Base-by-base conservation (phyloP, 495 filamentous ascomycete species). In the Aspergillus homomorphus region DNA sequence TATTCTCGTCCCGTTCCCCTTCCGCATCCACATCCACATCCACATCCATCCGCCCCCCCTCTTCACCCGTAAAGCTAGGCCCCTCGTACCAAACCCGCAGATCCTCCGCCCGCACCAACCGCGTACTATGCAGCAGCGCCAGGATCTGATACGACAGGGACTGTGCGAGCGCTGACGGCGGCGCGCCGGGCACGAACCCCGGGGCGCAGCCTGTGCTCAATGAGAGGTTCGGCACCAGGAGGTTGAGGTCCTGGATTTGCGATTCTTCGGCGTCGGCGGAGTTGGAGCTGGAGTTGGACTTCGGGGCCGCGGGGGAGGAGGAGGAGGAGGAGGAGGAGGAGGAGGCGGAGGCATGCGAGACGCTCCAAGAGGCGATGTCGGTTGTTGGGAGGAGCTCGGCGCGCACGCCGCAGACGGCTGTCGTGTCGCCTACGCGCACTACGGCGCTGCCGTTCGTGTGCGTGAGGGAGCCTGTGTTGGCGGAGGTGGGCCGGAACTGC, bases 141-240 rank as follows among this genome's bases (percentile, higher is more conserved):
- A 89, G 84, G 2, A 97, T 73, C 49, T 92, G 81, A 33, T 91
- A 88, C 20, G 88, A 86, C 8, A 96, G 75, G 7, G 88, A 86
- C 78, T 98, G 94, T 21, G 92, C 92, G 9, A 92, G 77, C 1
- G 85, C 78, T 0, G 84, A 85, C 0, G 94, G 94, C 21, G 92
- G 86, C 16, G 86, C 84, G 52, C 92, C 90, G 0, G 94, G 92
- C 22, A 96, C 80, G 67, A 91, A 89, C 26, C 87, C 83, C 0
- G 92, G 90, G 8, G 90, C 87, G 69, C 90, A 96, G 10, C 94
- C 94, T 10, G 94, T 98, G 26, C 85, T 78, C 23, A 98, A 73
- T 62, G 96, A 94, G 23, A 98, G 78, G 66, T 98, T 98, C 4
- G 94, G 95, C 12, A 98, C 94, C 9, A 98, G 76, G 28, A 98